phyloP scores from a whole-genome alignment of 2,329 filamentous ascomycete genomes.

The Grosmannia clavigera region DNA sequence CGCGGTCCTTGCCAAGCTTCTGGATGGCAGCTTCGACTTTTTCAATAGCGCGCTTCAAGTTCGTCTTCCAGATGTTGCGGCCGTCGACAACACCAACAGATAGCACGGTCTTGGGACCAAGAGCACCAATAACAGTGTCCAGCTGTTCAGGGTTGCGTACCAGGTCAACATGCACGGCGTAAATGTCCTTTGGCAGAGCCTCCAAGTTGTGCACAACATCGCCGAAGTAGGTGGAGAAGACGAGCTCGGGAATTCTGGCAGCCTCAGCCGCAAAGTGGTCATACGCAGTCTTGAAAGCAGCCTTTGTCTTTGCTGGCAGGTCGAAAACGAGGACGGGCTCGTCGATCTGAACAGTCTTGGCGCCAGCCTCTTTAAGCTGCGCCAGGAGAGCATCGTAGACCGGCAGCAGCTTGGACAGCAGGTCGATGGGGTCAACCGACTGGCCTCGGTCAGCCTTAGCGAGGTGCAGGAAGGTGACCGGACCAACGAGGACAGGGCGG shows the following conservation, averaged over 20 bases:
- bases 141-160: constrained; percentile 98
- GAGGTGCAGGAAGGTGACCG: constrained; percentile 93
- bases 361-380: constrained; percentile 92
- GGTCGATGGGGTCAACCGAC: constrained; percentile 82
- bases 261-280: constrained; percentile 72
- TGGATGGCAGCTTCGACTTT: constrained; percentile 79
- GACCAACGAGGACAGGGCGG: constrained; percentile 87
- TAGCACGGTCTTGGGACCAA: constrained; percentile 80
- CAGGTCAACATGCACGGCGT: constrained; percentile 87
- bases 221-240: constrained; percentile 96
- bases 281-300: constrained; percentile 95
- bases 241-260: constrained; percentile 71
- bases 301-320: constrained; percentile 78
- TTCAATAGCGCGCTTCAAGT: constrained; percentile 93
- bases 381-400: constrained; percentile 87
- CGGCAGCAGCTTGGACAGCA: constrained; percentile 85
- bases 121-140: constrained; percentile 65
- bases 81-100: constrained; percentile 96
- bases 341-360: constrained; percentile 94
- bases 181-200: constrained; percentile 64
- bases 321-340: constrained; percentile 96
- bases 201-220: constrained; percentile 99
- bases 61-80: constrained; percentile 99
- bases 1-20: constrained; percentile 92
- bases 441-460: constrained; percentile 97